Percentiles rank a stretch among this genome's conserved stretches.
phyloP scores from a whole-genome alignment of 2,329 filamentous ascomycete species.

The Botryotinia calthae region DNA sequence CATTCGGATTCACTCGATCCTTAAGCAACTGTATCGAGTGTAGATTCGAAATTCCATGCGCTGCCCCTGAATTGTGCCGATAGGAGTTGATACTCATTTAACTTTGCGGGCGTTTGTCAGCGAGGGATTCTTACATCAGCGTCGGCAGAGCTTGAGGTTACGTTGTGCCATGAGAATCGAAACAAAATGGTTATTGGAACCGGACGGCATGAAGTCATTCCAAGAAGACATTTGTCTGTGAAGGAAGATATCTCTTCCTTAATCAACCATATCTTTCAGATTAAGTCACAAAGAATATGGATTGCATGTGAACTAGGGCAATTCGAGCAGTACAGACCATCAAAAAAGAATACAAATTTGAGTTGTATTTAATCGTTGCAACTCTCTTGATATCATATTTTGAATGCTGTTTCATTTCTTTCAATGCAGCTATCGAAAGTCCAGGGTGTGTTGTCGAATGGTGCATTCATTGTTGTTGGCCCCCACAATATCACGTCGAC shows the following conservation, averaged over 20 bases:
- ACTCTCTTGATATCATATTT: not conserved
- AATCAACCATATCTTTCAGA: not conserved
- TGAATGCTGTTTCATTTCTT: not conserved
- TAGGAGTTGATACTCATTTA: not conserved
- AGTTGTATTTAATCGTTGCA: not conserved
- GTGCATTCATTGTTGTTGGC: not conserved
- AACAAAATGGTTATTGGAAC: not conserved
- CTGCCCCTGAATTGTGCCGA: not conserved
- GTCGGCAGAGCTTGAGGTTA: not conserved
- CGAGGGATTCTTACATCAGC: slow-evolving; percentile 5
- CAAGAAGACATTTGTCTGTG: not conserved
- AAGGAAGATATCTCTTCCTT: not conserved
- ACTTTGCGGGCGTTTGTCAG: not conserved
- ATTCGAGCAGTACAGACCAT: not conserved
- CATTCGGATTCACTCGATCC: slow-evolving; percentile 9
- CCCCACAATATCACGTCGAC: not conserved
- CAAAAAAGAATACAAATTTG: not conserved
- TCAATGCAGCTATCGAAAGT: not conserved
- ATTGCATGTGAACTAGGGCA: not conserved
- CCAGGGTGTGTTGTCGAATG: not conserved
- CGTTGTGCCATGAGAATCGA: not conserved
- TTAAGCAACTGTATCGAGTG: not conserved
- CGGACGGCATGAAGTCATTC: slow-evolving; percentile 13
- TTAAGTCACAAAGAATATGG: too few species aligned
- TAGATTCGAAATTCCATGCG: not conserved